These are phyloP conservation scores for Chamaecrista fasciculata DNA, from an alignment of 306 rosid species.

Conservation along the genomic window DNA sequence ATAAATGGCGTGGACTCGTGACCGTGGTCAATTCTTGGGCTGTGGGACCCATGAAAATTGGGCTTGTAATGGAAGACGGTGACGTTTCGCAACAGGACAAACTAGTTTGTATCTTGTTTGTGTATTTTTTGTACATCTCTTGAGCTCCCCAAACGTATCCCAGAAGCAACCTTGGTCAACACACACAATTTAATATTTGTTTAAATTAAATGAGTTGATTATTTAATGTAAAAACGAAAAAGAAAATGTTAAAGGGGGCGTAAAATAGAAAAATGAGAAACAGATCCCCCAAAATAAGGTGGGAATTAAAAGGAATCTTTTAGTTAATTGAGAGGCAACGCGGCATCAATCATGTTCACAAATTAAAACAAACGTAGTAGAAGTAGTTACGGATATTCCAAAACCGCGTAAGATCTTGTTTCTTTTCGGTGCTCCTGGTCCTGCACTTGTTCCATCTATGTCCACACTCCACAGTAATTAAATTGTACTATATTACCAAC, in stretches of 20 bases:
- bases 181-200: neutral
- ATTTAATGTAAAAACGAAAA: neutral
- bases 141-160: slow-evolving; percentile 38
- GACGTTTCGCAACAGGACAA: slow-evolving; percentile 38
- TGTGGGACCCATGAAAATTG: slow-evolving; percentile 20
- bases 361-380: neutral
- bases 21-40: slow-evolving; percentile 32
- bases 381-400: neutral
- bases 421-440: neutral
- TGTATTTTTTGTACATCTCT: slow-evolving; percentile 17
- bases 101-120: slow-evolving; percentile 1
- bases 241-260: neutral
- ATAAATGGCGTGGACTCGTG: slow-evolving; percentile 32
- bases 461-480: neutral
- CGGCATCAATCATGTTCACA: slow-evolving; percentile 11
- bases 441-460: neutral
- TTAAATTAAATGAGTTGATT: neutral
- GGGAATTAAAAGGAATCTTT: neutral
- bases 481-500: neutral
- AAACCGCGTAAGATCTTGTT: slow-evolving; percentile 6
- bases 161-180: slow-evolving; percentile 32
- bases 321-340: neutral
- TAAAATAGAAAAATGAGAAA: neutral
- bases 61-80: slow-evolving; percentile 22
- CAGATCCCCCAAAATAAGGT: slow-evolving; percentile 9